Conservation (phyloP, 2,329 filamentous ascomycete species). For the Colletotrichum acutatum region DNA sequence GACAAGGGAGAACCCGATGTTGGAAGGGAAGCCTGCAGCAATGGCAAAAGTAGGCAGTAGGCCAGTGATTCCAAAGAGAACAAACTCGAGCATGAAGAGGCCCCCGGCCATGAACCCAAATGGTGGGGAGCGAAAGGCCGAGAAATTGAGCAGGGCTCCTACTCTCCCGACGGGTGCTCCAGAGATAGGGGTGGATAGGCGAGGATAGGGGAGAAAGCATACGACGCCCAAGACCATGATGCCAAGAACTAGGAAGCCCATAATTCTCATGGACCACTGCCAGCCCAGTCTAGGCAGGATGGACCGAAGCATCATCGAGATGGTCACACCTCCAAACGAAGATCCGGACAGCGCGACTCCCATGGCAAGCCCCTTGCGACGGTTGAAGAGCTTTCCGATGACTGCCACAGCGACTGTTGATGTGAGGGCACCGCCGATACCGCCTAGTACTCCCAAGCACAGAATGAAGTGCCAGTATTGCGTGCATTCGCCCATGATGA, state of each 20-base stretch:
- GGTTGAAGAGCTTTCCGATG: slow-evolving; percentile 44
- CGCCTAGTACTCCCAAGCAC: slow-evolving; percentile 53
- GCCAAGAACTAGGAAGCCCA: slow-evolving; percentile 44
- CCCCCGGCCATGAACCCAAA: slow-evolving; percentile 54
- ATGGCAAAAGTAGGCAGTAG: slow-evolving; percentile 59
- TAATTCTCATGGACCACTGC: slow-evolving; percentile 47
- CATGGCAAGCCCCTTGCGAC: slow-evolving; percentile 40
- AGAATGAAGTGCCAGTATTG: slow-evolving; percentile 61
- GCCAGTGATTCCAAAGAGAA: slow-evolving; percentile 58
- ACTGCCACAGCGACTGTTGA: slow-evolving; percentile 48
- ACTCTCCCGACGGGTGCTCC: slow-evolving; percentile 1
- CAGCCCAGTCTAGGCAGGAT: slow-evolving; percentile 45
- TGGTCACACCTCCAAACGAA: slow-evolving; percentile 43
- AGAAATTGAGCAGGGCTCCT: slow-evolving; percentile 46
- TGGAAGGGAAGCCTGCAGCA: slow-evolving; percentile 44
- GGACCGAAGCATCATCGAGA: slow-evolving; percentile 47
- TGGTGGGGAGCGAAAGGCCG: slow-evolving; percentile 51
- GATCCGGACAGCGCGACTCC: slow-evolving; percentile 40
- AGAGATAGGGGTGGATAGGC: slow-evolving; percentile 16
- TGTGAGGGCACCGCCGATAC: slow-evolving; percentile 51
- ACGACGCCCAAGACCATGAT: slow-evolving; percentile 41
- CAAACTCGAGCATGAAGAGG: slow-evolving; percentile 59
- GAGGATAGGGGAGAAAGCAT: slow-evolving; percentile 49
- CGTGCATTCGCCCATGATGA: slow-evolving; percentile 58
- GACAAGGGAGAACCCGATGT: slow-evolving; percentile 55